Percentiles rank a stretch among this genome's conserved stretches.
These are phyloP conservation scores for Hyphodiscus sp. DNA, from an alignment of 2,329 filamentous ascomycete genomes.

Conservation along the genomic window DNA sequence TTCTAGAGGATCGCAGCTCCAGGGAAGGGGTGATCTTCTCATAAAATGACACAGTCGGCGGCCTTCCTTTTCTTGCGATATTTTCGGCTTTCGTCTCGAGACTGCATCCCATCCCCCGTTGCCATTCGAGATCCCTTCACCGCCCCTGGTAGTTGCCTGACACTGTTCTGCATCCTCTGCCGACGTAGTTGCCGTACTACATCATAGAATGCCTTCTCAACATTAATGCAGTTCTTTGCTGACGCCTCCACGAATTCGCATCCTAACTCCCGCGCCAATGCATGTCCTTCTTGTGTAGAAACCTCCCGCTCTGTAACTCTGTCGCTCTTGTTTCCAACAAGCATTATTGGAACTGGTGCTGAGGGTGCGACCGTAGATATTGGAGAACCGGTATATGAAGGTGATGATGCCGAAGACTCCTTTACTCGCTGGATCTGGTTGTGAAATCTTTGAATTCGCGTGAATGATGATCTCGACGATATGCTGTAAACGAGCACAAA, in stretches of 20 bases:
- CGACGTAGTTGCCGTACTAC: slow-evolving; percentile 86
- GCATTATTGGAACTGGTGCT: slow-evolving; percentile 80
- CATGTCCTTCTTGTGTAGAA: slow-evolving; percentile 91
- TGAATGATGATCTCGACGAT: slow-evolving; percentile 91
- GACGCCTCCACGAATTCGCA: slow-evolving; percentile 97
- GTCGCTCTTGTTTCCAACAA: slow-evolving; percentile 98
- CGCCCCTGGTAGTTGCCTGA: slow-evolving; percentile 12
- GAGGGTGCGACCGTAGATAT: slow-evolving; percentile 46
- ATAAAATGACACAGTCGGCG: slow-evolving; percentile 30
- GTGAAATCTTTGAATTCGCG: slow-evolving; percentile 91
- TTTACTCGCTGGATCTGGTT: slow-evolving; percentile 97
- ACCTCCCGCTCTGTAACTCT: slow-evolving; percentile 93
- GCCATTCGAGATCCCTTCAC: slow-evolving; percentile 20
- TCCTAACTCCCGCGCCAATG: slow-evolving; percentile 81
- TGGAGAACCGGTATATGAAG: slow-evolving; percentile 70
- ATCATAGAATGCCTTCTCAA: slow-evolving; percentile 97
- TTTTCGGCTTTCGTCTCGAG: slow-evolving; percentile 22
- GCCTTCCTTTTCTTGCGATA: slow-evolving; percentile 22
- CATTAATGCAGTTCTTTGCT: slow-evolving; percentile 96
- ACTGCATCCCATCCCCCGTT: slow-evolving; percentile 16
- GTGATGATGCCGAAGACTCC: slow-evolving; percentile 74
- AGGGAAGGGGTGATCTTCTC: slow-evolving; percentile 13
- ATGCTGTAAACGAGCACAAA: slow-evolving; percentile 99
- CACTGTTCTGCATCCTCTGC: slow-evolving; percentile 53
- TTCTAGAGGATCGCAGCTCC: background rate